phyloP scores from a whole-genome alignment of 768 basidiomycete species.

The Mrakia blollopis region DNA sequence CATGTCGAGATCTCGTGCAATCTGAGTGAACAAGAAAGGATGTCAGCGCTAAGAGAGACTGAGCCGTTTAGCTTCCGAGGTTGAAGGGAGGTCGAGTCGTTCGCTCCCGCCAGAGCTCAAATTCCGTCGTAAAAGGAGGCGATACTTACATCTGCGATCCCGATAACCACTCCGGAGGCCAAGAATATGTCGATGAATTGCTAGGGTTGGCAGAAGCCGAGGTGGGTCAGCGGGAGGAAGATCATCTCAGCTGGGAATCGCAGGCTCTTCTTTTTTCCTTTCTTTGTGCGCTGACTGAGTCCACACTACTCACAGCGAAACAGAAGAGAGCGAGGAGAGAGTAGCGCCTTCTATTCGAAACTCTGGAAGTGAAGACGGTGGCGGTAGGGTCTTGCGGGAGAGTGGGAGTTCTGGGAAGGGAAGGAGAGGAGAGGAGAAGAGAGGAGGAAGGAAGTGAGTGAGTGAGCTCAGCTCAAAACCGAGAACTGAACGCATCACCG shows the following conservation, averaged over 20 bases:
- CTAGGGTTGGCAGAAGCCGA: neutral
- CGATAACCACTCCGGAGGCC: neutral
- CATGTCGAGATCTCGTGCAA: neutral
- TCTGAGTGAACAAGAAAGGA: neutral
- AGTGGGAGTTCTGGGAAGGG: neutral
- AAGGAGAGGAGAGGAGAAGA: neutral
- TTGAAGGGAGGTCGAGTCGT: too few species aligned
- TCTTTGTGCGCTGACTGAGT: neutral
- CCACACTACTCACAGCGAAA: neutral
- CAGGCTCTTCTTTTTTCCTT: neutral
- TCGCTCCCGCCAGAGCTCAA: too few species aligned
- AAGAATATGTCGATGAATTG: conserved; percentile 15
- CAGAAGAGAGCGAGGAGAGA: neutral
- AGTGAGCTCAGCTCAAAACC: too few species aligned
- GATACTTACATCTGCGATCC: neutral
- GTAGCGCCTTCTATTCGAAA: neutral
- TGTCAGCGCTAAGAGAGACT: too few species aligned
- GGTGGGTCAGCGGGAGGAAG: neutral
- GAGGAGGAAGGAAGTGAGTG: too few species aligned
- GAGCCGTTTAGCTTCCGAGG: too few species aligned
- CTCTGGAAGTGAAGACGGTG: neutral
- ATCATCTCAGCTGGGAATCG: neutral
- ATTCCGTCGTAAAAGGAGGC: too few species aligned
- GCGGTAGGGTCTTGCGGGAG: neutral
- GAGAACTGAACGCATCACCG: too few species aligned